Evolutionary conservation across 176 grass and related monocot species (phyloP), one percentile per base, ranked within the genome.

Genomic region (Eleusine coracana): DNA sequence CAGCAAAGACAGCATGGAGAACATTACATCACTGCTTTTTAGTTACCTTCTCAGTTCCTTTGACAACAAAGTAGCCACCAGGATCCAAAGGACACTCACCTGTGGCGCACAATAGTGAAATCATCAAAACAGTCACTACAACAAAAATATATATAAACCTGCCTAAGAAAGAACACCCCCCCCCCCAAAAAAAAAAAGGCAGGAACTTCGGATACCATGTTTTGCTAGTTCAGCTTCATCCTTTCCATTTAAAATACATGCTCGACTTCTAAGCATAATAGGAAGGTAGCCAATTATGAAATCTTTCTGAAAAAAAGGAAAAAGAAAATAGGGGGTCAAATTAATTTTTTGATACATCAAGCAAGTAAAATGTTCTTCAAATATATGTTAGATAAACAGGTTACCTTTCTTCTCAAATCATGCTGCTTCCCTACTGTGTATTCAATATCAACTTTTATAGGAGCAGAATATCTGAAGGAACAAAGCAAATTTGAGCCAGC

Each of bases 1-100:
- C 72, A 82, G 59, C 59, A 62, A 62, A 18, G n/a, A 51, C 21
- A 51, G 18, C 44, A 16, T 66, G 40, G 15, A 51, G 58, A 44
- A 82, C 36, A 28, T 56, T 66, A 60, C 38, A 80, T 64, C 14
- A 16, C 10, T 76, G 41, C 31, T 42, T 65, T 78, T 27, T 13
- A 55, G 46, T 66, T 95, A 98, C 96, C 93, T 98, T 98, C 60
- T 98, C 92, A 5, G 96, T 95, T 87, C 96, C 96, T 84, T 98
- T 92, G 37, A 93, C 90, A 73, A 98, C 16, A 80, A 98, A 98
- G 84, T 98, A 98, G 23, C 96, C 96, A 84, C 93, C 96, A 78
- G 91, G 92, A 80, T 98, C 96, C 82, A 98, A 93, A 80, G 96
- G 96, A 54, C 96, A 98, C 74, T 97, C 92, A 41, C 95, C 95